phyloP scores from a whole-genome alignment of 768 basidiomycete species.

The Melanogaster broomeanus region DNA sequence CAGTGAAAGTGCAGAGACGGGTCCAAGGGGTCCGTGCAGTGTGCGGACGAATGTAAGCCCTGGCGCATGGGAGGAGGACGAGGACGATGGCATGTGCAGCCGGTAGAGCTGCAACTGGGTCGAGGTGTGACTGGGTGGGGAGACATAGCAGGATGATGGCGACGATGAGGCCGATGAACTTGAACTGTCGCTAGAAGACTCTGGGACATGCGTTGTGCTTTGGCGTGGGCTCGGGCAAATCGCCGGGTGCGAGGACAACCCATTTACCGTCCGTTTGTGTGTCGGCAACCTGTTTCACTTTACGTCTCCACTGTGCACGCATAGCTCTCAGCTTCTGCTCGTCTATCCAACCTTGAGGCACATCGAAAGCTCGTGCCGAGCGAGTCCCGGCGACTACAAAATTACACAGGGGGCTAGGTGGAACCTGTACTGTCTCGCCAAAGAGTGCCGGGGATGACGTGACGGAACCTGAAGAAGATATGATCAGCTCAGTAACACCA shows the following conservation, averaged over 20 bases:
- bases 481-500: slow-evolving; percentile 75
- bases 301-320: slow-evolving; percentile 79
- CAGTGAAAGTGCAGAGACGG: slow-evolving; percentile 66
- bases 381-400: slow-evolving; percentile 60
- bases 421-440: slow-evolving; percentile 5
- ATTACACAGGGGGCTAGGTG: slow-evolving; percentile 26
- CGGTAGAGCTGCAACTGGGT: slow-evolving; percentile 75
- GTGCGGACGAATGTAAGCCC: slow-evolving; percentile 73
- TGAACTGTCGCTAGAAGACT: slow-evolving; percentile 21
- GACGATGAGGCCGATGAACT: slow-evolving; percentile 25
- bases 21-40: slow-evolving; percentile 68
- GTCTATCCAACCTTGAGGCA: slow-evolving; percentile 74
- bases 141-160: slow-evolving; percentile 23
- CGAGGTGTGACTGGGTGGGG: slow-evolving; percentile 45
- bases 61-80: slow-evolving; percentile 55
- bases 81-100: slow-evolving; percentile 54
- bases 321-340: slow-evolving; percentile 59
- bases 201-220: slow-evolving; percentile 13
- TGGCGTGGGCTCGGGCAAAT: slow-evolving; percentile 24
- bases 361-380: slow-evolving; percentile 67
- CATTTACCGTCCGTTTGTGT: slow-evolving; percentile 86
- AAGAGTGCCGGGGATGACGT: slow-evolving; percentile 7
- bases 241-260: slow-evolving; percentile 72
- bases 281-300: slow-evolving; percentile 67
- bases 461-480: slow-evolving; percentile 38